Evolutionary conservation across 441 rosid species (phyloP).

Genomic region (California macrophylla): DNA sequence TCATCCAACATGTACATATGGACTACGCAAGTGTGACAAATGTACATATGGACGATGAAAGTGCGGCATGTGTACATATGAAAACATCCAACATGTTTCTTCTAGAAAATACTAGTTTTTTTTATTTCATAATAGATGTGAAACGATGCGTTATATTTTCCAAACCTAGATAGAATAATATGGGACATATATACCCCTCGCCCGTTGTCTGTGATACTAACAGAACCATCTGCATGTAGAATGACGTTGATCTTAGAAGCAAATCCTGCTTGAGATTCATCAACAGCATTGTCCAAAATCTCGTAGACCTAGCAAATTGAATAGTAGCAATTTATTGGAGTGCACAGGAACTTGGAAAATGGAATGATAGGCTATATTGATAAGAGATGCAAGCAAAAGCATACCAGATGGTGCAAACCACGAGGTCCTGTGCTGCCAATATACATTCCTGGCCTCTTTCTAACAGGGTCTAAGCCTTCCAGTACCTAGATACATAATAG

Average conservation of each 20-base stretch:
- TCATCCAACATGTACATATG: background rate
- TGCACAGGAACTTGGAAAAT: background rate
- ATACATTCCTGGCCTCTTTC: constrained; percentile 98
- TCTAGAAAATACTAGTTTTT: background rate
- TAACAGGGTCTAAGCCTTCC: constrained; percentile 93
- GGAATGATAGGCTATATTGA: background rate
- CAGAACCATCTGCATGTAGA: constrained; percentile 66
- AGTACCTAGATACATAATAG: constrained; percentile 47
- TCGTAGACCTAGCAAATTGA: constrained; percentile 63
- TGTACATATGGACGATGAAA: background rate
- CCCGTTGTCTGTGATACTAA: constrained; percentile 78
- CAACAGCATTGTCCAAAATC: constrained; percentile 88
- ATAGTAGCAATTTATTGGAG: constrained; percentile 9
- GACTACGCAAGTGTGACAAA: background rate
- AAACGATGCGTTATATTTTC: background rate
- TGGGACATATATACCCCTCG: constrained; percentile 76
- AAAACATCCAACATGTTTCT: background rate
- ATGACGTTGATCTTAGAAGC: constrained; percentile 65
- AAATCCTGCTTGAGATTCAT: constrained; percentile 95
- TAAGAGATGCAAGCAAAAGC: constrained; percentile 8
- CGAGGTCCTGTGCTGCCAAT: constrained; percentile 97
- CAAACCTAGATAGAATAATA: background rate
- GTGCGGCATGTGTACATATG: background rate
- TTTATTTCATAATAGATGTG: background rate
- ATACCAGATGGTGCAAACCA: constrained; percentile 96